Conservation (phyloP, 2,329 filamentous ascomycete genomes). For the Phaeoacremonium minimum region DNA sequence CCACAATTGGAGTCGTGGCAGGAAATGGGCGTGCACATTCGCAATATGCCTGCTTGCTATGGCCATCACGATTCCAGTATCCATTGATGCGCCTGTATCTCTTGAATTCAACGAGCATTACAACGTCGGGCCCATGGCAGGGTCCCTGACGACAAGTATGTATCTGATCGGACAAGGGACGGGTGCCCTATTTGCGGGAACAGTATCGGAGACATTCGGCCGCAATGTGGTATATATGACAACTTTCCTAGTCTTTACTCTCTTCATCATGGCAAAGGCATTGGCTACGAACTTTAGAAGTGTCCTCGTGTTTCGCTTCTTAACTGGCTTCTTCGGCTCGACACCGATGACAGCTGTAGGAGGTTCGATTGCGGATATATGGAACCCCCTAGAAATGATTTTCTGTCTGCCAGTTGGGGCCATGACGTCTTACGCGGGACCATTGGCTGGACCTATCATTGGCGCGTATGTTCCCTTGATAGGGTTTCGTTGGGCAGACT, state of each 20-base stretch:
- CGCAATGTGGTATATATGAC: slow-evolving; percentile 32
- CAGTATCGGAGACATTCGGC: slow-evolving; percentile 29
- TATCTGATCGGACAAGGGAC: slow-evolving; percentile 30
- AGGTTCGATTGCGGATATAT: slow-evolving; percentile 22
- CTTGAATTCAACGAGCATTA: slow-evolving; percentile 8
- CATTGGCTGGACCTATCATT: slow-evolving; percentile 17
- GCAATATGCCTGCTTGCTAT: slow-evolving; percentile 6
- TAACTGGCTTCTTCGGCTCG: slow-evolving; percentile 15
- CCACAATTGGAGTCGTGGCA: slow-evolving; percentile 10
- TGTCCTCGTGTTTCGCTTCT: slow-evolving; percentile 15
- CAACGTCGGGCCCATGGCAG: slow-evolving; percentile 8
- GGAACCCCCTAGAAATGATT: slow-evolving; percentile 17
- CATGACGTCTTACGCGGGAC: slow-evolving; percentile 15
- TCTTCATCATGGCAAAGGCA: slow-evolving; percentile 13
- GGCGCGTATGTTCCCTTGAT: slow-evolving; percentile 13
- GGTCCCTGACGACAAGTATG: slow-evolving; percentile 17
- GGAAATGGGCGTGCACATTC: slow-evolving; percentile 6
- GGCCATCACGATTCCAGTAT: background rate
- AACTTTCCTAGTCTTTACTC: slow-evolving; percentile 23
- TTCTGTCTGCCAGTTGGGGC: slow-evolving; percentile 11
- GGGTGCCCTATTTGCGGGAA: slow-evolving; percentile 29
- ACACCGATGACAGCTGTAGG: slow-evolving; percentile 19
- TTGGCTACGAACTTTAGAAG: slow-evolving; percentile 12
- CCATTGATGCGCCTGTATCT: slow-evolving; percentile 9
- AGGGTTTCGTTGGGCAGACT: slow-evolving; percentile 29